Evolutionary conservation across 2,329 filamentous ascomycete species (phyloP), one percentile per base, ranked within the genome.

Genomic region (Apiospora marii): DNA sequence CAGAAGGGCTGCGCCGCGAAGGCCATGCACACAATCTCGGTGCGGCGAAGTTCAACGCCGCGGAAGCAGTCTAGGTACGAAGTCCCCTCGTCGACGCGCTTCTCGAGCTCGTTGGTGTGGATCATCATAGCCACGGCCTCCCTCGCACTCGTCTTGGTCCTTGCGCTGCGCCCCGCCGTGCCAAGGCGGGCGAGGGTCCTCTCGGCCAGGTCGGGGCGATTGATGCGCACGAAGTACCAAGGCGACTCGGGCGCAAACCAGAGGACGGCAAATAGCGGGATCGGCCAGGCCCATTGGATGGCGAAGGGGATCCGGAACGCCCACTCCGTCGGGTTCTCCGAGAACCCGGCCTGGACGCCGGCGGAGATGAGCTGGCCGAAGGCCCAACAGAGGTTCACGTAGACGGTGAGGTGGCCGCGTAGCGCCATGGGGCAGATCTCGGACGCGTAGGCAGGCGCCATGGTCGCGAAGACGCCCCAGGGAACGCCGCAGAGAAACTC

Each of bases 341-440:
- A 67, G 7, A 85, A 75, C 3, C 76, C 80, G 44, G 78, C 77
- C n/a, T 83, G 77, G 22, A 84, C 81, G 0, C 80, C 81, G 1
- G 81, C 79, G 5, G 79, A 78, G 34, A 84, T 76, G 43, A 85
- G 74, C 72, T 84, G 82, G 10, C 84, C 84, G n/a, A 84, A 80
- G 8, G 81, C 80, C 80, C 83, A 85, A 72, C 83, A 85, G 69
- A 85, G 76, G 72, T 85, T 85, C 30, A 72, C 69, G 61, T 82
- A 83, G 0, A 78, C 79, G 0, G 82, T 83, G 5, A 85, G 76
- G 58, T 84, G 83, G 8, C 77, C 70, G 13, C 83, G 79, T 5
- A 85, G 78, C 0, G 82, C 81, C 1, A 84, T 78, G 73, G 84
- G 79, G 68, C 75, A 77, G 27, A 79, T 75, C 46, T 85, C 83